Base-by-base conservation (phyloP, 2,329 filamentous ascomycete genomes). In the Zalaria obscura region DNA sequence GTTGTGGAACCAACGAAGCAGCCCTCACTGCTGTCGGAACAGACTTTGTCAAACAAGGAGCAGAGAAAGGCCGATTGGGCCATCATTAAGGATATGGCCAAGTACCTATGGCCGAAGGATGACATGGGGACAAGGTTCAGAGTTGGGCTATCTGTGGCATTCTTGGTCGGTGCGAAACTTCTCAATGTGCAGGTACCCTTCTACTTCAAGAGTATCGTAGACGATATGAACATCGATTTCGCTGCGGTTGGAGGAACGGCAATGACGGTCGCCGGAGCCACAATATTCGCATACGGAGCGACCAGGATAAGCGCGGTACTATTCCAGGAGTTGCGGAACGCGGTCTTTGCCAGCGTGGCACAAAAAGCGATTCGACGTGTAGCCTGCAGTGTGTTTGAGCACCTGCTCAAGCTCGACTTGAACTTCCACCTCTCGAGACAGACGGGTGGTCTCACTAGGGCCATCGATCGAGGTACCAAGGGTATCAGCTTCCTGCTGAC, bases 111-210 rank as follows among this genome's bases (percentile, higher is more conserved):
- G 91, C 91, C 91, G 25, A 93, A 91, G 64, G 70, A 88, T 60
- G 84, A 83, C 56, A 61, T 83, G 54, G 79, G 79, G 42, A 93
- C 87, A 3, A 85, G 93, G 58, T 65, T 88, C 47, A 79, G 91
- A 47, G 91, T 98, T 29, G 76, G 83, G 7, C 65, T 93, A 38
- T 87, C 89, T n/a, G 73, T 98, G 3, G 76, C 73, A 5, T 65
- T 98, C 47, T 72, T 98, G 32, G 66, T 98, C 25, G 85, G 88
- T 45, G 86, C 87, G 57, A 98, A 98, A 72, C 61, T 93, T 38
- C 70, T 98, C 55, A 98, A 96, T 61, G 91, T 98, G 10, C 87
- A 98, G 66, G 86, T 98, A 37, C 91, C 91, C 0, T 98, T 98
- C 59, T 98, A 95, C 69, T 98, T 98, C 70, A 96, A 96, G 70